A percentile compares a stretch with the other conserved stretches of the same genome.
phyloP scores from a whole-genome alignment of 2,329 filamentous ascomycete genomes.

The Fusarium xyrophilum region DNA sequence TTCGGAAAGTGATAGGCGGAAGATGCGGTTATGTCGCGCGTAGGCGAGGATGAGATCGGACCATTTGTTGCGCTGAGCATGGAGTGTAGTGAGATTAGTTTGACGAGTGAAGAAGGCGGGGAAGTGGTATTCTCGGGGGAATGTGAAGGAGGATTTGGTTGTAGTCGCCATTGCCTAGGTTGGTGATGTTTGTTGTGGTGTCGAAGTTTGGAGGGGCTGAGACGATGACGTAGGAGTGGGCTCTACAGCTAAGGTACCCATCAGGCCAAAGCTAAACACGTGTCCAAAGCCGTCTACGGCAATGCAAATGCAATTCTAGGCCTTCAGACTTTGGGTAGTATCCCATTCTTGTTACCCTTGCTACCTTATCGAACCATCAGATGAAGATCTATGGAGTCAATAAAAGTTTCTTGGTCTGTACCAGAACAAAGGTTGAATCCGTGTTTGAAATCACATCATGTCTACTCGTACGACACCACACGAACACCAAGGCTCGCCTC shows the following conservation, averaged over 20 bases:
- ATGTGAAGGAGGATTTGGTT: constrained; percentile 53
- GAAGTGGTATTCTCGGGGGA: constrained; percentile 74
- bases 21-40: constrained; percentile 79
- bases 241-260: background rate
- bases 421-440: background rate
- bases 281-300: constrained; percentile 1
- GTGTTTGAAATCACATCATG: constrained; percentile 20
- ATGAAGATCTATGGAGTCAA: background rate
- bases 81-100: constrained; percentile 74
- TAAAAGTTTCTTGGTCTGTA: background rate
- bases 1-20: constrained; percentile 70
- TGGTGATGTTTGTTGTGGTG: constrained; percentile 19
- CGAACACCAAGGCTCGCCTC: background rate
- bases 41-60: constrained; percentile 83
- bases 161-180: constrained; percentile 18
- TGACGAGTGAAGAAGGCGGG: constrained; percentile 88
- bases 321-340: background rate
- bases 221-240: constrained; percentile 33
- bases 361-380: background rate
- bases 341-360: background rate
- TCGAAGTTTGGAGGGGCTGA: constrained; percentile 19
- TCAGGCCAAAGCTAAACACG: constrained; percentile 5
- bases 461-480: constrained; percentile 6
- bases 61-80: constrained; percentile 85
- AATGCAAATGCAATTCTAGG: background rate